Percentiles rank a stretch among this genome's conserved stretches.
Conservation (phyloP, 2,329 filamentous ascomycete species). For the Endoconidiophora laricicola region DNA sequence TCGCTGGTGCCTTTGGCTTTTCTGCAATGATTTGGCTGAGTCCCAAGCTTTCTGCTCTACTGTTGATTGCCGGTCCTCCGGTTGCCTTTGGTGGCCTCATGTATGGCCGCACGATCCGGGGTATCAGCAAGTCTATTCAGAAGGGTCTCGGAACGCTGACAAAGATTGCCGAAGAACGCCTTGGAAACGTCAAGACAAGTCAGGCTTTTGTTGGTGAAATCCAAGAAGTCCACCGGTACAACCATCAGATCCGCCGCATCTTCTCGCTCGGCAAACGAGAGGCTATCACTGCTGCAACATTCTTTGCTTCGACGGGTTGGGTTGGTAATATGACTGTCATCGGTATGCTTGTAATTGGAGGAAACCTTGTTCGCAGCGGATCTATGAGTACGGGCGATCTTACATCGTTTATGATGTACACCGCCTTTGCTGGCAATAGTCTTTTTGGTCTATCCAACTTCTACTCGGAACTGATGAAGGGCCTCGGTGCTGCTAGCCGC, state of each 20-base stretch:
- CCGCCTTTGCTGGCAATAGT: conserved; percentile 68
- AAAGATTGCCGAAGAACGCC: conserved; percentile 94
- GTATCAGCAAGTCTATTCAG: conserved; percentile 81
- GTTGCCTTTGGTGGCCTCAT: conserved; percentile 82
- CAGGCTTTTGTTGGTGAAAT: conserved; percentile 92
- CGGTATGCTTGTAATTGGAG: conserved; percentile 75
- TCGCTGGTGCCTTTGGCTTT: conserved; percentile 81
- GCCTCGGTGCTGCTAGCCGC: conserved; percentile 87
- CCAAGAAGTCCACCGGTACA: conserved; percentile 80
- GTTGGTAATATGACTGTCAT: conserved; percentile 95
- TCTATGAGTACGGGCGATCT: conserved; percentile 80
- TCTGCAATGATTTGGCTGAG: conserved; percentile 93
- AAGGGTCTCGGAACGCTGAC: conserved; percentile 83
- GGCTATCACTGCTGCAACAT: conserved; percentile 74
- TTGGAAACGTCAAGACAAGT: conserved; percentile 91
- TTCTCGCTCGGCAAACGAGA: conserved; percentile 78
- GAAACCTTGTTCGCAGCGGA: conserved; percentile 74
- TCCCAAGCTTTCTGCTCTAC: conserved; percentile 71
- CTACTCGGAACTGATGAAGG: conserved; percentile 98
- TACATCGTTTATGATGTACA: conserved; percentile 97
- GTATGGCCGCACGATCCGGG: conserved; percentile 77
- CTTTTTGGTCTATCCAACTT: conserved; percentile 90
- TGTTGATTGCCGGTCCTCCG: conserved; percentile 76
- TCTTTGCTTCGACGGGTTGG: conserved; percentile 75
- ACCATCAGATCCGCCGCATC: conserved; percentile 78